These are phyloP conservation scores for Coemansia sp. DNA, from an alignment of 192 early-diverging fungal genomes.

Conservation along the genomic window DNA sequence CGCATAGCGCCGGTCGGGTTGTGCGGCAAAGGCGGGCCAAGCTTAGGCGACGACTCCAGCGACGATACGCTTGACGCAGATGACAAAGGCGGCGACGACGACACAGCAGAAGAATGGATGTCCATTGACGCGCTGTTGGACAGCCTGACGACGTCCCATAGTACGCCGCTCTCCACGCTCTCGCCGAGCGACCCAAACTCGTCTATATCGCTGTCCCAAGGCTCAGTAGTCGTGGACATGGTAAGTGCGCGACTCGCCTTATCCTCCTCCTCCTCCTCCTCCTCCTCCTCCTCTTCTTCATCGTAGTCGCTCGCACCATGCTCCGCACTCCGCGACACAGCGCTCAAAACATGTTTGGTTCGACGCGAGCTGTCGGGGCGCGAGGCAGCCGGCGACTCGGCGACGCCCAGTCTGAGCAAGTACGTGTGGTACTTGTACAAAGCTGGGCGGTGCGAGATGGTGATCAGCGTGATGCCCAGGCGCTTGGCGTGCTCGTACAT, in stretches of 20 bases:
- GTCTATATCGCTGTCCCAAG: constrained; percentile 41
- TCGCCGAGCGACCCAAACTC: constrained; percentile 15
- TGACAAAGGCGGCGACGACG: neutral
- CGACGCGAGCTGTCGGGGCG: no score
- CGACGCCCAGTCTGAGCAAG: constrained; percentile 76
- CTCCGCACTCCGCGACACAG: no score
- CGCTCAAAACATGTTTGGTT: no score
- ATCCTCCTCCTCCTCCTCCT: no score
- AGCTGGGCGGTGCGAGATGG: constrained; percentile 90
- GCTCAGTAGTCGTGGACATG: constrained; percentile 36
- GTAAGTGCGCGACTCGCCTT: constrained; percentile 5
- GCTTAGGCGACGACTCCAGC: constrained; percentile 5
- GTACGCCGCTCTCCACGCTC: constrained; percentile 36
- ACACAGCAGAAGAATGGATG: neutral
- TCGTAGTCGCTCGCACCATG: no score
- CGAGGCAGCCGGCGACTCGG: constrained; percentile 6
- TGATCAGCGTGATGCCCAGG: constrained; percentile 87
- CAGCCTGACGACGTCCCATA: constrained; percentile 52
- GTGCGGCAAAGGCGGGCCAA: no score
- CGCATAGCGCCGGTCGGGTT: neutral
- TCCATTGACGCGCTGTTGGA: constrained; percentile 11
- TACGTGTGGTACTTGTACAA: constrained; percentile 97
- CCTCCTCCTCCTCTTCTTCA: no score
- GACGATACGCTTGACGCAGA: neutral
- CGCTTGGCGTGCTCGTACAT: constrained; percentile 81